Evolutionary conservation across 2,329 filamentous ascomycete species (phyloP), one percentile per base, ranked within the genome.

Genomic region (Xylariaceae sp.): DNA sequence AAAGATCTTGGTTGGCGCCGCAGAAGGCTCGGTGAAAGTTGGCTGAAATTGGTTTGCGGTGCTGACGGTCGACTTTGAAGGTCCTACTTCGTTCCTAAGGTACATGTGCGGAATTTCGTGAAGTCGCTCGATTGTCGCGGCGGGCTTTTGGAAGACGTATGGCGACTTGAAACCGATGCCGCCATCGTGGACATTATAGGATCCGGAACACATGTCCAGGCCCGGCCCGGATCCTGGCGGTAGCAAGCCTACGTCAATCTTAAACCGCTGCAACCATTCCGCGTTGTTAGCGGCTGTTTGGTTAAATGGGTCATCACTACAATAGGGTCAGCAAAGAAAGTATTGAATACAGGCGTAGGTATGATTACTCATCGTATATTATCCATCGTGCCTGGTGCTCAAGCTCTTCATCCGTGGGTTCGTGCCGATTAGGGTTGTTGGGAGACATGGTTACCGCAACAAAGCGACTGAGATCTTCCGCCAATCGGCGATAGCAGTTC

Each of bases 201-300:
- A 65, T 6, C 65, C 56, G 21, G 66, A 69, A 1, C 65, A 58
- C 1, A 54, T 16, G 0, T 74, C 71, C 0, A 84, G 71, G 2
- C 80, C 80, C 0, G 80, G 80, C 0, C 80, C 78, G 4, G 72
- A 68, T 9, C 73, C 70, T n/a, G 72, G 67, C 0, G 72, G 70
- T 2, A 78, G 66, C 29, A 85, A 77, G 16, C 80, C 80, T 0
- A 71, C 74, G 45, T 81, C 76, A 10, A 80, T 76, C 67, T 86
- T 85, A 71, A 86, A 85, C 42, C 81, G 76, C 52, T 76, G 73
- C 12, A 86, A 73, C 83, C 83, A 86, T 66, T 85, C 81, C 0
- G 73, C 75, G 58, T 85, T 85, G 62, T 85, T 83, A 29, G 81
- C 81, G 0, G 80, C 79, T 0, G 82, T 85, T 60, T 83, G 78